Conservation (phyloP, 257 asterid genomes). For the Leonotis leonurus region DNA sequence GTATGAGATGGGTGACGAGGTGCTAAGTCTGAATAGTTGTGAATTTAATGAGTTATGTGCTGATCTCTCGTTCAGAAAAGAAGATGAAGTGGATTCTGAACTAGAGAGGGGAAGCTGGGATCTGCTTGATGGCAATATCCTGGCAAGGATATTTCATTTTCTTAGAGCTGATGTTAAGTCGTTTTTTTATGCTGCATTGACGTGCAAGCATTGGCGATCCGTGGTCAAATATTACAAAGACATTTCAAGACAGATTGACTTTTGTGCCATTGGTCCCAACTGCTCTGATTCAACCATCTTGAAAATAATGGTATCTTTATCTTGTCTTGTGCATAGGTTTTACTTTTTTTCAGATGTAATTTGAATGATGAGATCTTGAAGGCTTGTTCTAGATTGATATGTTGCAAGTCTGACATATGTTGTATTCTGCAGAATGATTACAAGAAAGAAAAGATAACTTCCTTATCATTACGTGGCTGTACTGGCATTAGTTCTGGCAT, state of each 20-base stretch:
- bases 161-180: constrained; percentile 81
- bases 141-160: constrained; percentile 88
- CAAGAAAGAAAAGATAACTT: constrained; percentile 61
- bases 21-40: constrained; percentile 30
- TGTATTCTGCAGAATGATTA: constrained; percentile 67
- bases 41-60: constrained; percentile 66
- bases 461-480: constrained; percentile 75
- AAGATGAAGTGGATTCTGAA: constrained; percentile 29
- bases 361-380: background rate
- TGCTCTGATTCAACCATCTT: constrained; percentile 55
- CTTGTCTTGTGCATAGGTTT: background rate
- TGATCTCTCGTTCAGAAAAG: constrained; percentile 40
- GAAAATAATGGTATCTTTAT: constrained; percentile 62
- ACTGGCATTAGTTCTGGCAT: constrained; percentile 53
- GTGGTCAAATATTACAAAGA: constrained; percentile 54
- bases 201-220: constrained; percentile 93
- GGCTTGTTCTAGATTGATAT: background rate
- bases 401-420: constrained; percentile 14
- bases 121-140: constrained; percentile 59
- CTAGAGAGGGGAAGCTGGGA: constrained; percentile 61
- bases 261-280: constrained; percentile 46
- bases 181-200: constrained; percentile 57
- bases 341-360: background rate
- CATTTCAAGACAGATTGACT: constrained; percentile 65
- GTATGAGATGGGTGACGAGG: constrained; percentile 47